Evolutionary conservation across 2,329 filamentous ascomycete genomes (phyloP).

Genomic region (Monosporascus sp.): DNA sequence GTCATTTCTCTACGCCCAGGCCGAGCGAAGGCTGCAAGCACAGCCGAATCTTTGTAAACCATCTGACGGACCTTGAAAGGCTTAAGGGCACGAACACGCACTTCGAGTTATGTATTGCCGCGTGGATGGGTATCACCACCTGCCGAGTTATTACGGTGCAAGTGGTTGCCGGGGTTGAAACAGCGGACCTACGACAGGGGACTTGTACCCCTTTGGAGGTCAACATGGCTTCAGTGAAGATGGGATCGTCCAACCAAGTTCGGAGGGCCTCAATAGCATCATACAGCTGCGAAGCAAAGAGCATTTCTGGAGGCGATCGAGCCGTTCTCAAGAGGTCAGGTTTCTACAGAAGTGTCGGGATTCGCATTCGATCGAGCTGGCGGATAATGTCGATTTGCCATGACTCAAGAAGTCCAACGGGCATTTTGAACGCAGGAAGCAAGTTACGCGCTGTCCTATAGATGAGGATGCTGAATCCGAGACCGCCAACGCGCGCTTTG

Average conservation of each 20-base stretch:
- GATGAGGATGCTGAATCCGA: constrained; percentile 60
- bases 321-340: constrained; percentile 29
- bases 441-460: constrained; percentile 50
- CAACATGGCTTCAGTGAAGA: constrained; percentile 36
- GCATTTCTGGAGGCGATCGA: constrained; percentile 32
- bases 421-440: constrained; percentile 54
- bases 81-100: constrained; percentile 56
- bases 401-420: constrained; percentile 45
- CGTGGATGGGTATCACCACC: constrained; percentile 57
- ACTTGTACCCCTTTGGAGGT: constrained; percentile 32
- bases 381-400: constrained; percentile 51
- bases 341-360: constrained; percentile 32
- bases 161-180: constrained; percentile 11
- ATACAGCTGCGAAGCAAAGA: constrained; percentile 40
- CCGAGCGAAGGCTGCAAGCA: constrained; percentile 54
- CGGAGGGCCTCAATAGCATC: constrained; percentile 32
- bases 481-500: constrained; percentile 42
- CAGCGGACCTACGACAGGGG: constrained; percentile 26
- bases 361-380: constrained; percentile 40
- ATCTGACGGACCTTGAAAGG: constrained; percentile 65
- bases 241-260: constrained; percentile 31
- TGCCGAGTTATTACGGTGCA: constrained; percentile 49
- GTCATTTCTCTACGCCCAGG: constrained; percentile 57
- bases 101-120: constrained; percentile 41
- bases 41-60: constrained; percentile 46